These are phyloP conservation scores for Starmera stellimalicola DNA, from an alignment of 1,139 yeast species.

Conservation along the genomic window DNA sequence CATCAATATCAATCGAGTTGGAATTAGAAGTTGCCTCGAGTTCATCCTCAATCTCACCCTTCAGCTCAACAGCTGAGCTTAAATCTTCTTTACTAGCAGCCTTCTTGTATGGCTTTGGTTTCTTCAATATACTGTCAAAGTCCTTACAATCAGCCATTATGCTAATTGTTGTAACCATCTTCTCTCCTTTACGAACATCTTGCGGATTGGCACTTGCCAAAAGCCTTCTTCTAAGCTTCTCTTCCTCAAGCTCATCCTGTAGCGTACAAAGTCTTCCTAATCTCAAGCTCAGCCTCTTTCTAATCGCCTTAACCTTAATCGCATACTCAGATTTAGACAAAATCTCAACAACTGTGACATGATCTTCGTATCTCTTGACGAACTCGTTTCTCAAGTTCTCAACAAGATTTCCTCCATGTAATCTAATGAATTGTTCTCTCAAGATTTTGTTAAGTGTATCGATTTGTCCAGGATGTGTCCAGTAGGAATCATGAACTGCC, in stretches of 20 bases:
- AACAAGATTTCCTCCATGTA: slow-evolving; percentile 70
- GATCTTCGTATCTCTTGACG: slow-evolving; percentile 67
- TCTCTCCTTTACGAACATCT: slow-evolving; percentile 40
- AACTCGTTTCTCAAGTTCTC: slow-evolving; percentile 69
- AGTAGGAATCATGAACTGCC: slow-evolving; percentile 94
- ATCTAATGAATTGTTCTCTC: slow-evolving; percentile 69
- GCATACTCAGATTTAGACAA: slow-evolving; percentile 48
- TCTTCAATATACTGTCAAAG: too few relatives aligned
- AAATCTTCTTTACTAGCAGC: too few relatives aligned
- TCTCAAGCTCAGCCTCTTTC: slow-evolving; percentile 39
- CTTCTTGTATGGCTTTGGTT: too few relatives aligned
- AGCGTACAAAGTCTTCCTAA: slow-evolving; percentile 53
- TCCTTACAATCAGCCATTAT: slow-evolving; percentile 37
- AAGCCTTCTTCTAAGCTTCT: slow-evolving; percentile 50
- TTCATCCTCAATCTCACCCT: neutral
- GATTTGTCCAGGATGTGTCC: slow-evolving; percentile 94
- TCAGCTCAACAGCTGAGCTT: neutral
- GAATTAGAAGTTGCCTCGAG: neutral
- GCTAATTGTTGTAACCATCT: slow-evolving; percentile 68
- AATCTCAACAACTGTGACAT: slow-evolving; percentile 50
- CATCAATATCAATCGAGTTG: slow-evolving; percentile 8
- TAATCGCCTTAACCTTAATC: slow-evolving; percentile 36
- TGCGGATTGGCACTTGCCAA: slow-evolving; percentile 44
- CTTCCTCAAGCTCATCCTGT: slow-evolving; percentile 67
- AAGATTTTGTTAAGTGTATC: slow-evolving; percentile 62